Evolutionary conservation across 129 eudicot genomes (phyloP).

Genomic region (Centaurea solstitialis): DNA sequence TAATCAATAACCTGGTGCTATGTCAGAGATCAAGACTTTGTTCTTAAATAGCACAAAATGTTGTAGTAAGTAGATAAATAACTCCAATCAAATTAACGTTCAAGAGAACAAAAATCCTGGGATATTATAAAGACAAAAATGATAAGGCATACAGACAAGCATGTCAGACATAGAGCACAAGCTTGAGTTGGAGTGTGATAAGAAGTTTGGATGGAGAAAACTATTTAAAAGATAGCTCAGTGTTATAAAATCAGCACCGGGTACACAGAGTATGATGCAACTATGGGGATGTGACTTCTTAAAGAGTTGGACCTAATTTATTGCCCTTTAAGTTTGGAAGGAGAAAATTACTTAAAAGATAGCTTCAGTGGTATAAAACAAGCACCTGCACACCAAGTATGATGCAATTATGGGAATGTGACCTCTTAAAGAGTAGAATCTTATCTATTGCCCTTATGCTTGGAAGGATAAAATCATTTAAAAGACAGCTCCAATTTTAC

Average conservation of each 20-base stretch:
- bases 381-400: conserved; percentile 1
- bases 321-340: conserved; percentile 11
- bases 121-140: conserved; percentile 12
- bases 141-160: conserved; percentile 11
- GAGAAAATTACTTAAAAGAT: background rate
- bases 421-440: conserved; percentile 2
- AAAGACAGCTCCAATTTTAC: background rate
- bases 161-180: conserved; percentile 6
- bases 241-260: background rate
- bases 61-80: background rate
- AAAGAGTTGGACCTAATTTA: conserved; percentile 5
- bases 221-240: background rate
- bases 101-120: background rate
- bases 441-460: background rate
- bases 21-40: background rate
- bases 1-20: conserved; percentile 7
- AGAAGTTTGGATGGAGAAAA: background rate
- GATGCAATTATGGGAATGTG: background rate
- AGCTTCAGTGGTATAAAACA: background rate
- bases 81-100: conserved; percentile 5
- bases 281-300: background rate
- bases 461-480: background rate
- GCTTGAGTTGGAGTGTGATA: conserved; percentile 12
- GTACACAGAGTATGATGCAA: conserved; percentile 10
- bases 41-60: conserved; percentile 11